These are phyloP conservation scores for Spiromastix sp. DNA, from an alignment of 2,329 filamentous ascomycete species.

Conservation along the genomic window DNA sequence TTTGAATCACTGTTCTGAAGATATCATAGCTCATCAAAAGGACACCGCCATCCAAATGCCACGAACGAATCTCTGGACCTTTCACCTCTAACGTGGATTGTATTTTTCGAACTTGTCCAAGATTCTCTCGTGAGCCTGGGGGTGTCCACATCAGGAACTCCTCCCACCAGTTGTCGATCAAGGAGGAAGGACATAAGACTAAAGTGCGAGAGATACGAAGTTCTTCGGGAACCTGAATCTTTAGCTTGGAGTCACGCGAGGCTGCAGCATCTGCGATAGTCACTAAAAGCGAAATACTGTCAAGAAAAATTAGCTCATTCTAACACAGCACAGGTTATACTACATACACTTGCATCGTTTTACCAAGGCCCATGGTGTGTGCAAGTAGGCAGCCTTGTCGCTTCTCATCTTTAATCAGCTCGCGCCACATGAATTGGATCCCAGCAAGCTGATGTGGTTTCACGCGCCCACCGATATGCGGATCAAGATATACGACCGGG, in stretches of 20 bases:
- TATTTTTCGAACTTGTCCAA: conserved; percentile 51
- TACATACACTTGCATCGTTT: conserved; percentile 72
- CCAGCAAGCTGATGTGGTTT: conserved; percentile 75
- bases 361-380: conserved; percentile 86
- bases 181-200: conserved; percentile 62
- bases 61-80: conserved; percentile 40
- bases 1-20: conserved; percentile 42
- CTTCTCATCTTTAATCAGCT: conserved; percentile 54
- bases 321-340: background rate
- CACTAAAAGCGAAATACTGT: conserved; percentile 63
- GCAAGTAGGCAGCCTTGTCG: conserved; percentile 71
- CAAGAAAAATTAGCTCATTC: background rate
- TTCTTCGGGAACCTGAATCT: conserved; percentile 56
- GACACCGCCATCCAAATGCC: conserved; percentile 58
- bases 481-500: conserved; percentile 44
- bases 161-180: conserved; percentile 75
- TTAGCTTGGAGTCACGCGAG: conserved; percentile 48
- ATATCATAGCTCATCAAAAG: conserved; percentile 67
- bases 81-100: conserved; percentile 28
- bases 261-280: conserved; percentile 57
- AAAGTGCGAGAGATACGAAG: conserved; percentile 56
- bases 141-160: conserved; percentile 65
- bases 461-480: conserved; percentile 53
- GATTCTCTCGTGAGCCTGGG: conserved; percentile 18
- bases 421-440: conserved; percentile 81